Conservation (phyloP, 805 yeast genomes). For the Jamesozyma jinghongensis region DNA sequence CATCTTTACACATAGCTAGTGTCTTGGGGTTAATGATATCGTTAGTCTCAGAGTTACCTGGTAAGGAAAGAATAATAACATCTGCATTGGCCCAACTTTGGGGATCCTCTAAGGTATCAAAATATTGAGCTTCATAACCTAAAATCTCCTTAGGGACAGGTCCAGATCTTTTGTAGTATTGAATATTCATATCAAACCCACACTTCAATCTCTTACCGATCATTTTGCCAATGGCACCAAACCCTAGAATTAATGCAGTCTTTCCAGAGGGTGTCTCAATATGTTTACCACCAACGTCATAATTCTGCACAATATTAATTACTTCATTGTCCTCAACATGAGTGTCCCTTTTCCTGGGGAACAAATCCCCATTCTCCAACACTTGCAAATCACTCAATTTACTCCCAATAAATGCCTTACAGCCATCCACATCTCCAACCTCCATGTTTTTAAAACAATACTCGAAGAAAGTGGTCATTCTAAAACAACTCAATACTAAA, state of each 20-base stretch:
- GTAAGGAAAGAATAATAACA: slow-evolving; percentile 56
- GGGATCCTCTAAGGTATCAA: slow-evolving; percentile 35
- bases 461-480: slow-evolving; percentile 46
- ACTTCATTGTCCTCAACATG: neutral
- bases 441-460: slow-evolving; percentile 31
- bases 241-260: slow-evolving; percentile 57
- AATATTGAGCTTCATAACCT: slow-evolving; percentile 39
- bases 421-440: slow-evolving; percentile 36
- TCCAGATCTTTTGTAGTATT: slow-evolving; percentile 48
- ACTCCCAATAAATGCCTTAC: slow-evolving; percentile 34
- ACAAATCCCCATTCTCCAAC: neutral
- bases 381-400: neutral
- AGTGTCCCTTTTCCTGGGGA: neutral
- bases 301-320: slow-evolving; percentile 34
- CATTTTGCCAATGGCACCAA: slow-evolving; percentile 64
- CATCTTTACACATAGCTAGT: slow-evolving; percentile 40
- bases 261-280: slow-evolving; percentile 49
- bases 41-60: slow-evolving; percentile 50
- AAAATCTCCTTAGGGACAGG: slow-evolving; percentile 32
- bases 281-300: slow-evolving; percentile 37
- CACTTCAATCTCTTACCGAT: slow-evolving; percentile 47
- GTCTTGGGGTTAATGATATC: slow-evolving; percentile 44
- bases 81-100: slow-evolving; percentile 38
- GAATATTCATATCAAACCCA: slow-evolving; percentile 53
- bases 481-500: slow-evolving; percentile 49